These are phyloP conservation scores for Penicillium macrosclerotiorum DNA, from an alignment of 495 filamentous ascomycete species.

Conservation along the genomic window DNA sequence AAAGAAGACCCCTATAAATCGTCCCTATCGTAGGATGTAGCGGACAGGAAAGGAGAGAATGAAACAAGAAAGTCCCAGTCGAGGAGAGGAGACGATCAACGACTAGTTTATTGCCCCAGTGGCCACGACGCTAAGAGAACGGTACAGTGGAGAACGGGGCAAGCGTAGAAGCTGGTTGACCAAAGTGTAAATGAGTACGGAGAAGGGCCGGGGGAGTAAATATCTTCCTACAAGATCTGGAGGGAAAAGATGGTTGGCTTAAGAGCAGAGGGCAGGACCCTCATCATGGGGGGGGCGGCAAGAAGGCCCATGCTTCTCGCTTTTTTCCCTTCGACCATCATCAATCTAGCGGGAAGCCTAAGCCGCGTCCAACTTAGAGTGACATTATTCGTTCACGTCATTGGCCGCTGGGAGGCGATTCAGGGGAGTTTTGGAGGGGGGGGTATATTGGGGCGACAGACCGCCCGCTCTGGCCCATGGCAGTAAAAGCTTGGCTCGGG, in stretches of 20 bases:
- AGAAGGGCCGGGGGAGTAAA: background rate
- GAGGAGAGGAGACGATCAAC: background rate
- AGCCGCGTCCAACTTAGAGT: conserved; percentile 14
- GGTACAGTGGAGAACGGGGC: background rate
- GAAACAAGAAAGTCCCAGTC: background rate
- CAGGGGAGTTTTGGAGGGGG: conserved; percentile 1
- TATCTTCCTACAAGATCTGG: conserved; percentile 6
- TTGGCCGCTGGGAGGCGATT: conserved; percentile 17
- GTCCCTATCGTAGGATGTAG: background rate
- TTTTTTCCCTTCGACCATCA: conserved; percentile 3
- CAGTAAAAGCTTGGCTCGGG: conserved; percentile 17
- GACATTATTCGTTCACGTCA: conserved; percentile 10
- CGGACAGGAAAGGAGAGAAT: background rate
- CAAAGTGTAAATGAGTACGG: no score
- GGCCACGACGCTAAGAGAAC: background rate
- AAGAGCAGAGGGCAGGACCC: no score
- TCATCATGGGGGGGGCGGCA: no score
- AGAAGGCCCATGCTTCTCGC: conserved; percentile 1
- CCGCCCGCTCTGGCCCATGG: conserved; percentile 6
- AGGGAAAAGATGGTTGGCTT: no score
- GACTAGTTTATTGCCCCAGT: background rate
- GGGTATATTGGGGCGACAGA: no score
- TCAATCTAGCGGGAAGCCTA: conserved; percentile 2
- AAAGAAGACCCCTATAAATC: no score
- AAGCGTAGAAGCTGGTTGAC: background rate